A percentile compares a stretch with the other conserved stretches of the same genome.
Evolutionary conservation across 768 basidiomycete species (phyloP).

Genomic region (Auricularia heimuer): DNA sequence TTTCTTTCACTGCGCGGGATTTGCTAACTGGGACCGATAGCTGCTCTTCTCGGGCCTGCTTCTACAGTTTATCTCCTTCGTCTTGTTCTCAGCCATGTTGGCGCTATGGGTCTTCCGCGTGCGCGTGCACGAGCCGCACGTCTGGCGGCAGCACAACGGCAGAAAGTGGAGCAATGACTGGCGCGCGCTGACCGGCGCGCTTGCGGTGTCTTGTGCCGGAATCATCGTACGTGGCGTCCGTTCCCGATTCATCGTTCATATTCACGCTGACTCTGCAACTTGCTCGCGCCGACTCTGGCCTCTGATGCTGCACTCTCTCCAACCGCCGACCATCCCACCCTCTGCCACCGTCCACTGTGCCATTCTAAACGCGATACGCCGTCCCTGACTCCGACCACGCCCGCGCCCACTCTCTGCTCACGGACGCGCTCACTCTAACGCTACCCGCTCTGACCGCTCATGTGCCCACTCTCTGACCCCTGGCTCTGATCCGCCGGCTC

Average conservation of each 20-base stretch:
- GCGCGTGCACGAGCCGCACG: slow-evolving; percentile 27
- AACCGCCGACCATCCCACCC: too few species aligned
- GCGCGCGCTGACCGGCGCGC: slow-evolving; percentile 41
- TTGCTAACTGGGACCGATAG: slow-evolving; percentile 16
- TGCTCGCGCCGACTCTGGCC: too few species aligned
- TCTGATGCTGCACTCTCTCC: too few species aligned
- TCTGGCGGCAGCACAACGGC: slow-evolving; percentile 30
- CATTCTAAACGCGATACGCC: too few species aligned
- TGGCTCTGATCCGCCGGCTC: too few species aligned
- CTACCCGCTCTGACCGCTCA: too few species aligned
- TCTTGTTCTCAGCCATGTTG: slow-evolving; percentile 37
- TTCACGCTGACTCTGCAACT: too few species aligned
- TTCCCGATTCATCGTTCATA: too few species aligned
- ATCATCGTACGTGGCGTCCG: slow-evolving; percentile 40
- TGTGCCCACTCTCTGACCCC: background rate
- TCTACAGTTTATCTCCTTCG: slow-evolving; percentile 44
- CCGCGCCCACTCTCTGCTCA: too few species aligned
- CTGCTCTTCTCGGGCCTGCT: slow-evolving; percentile 48
- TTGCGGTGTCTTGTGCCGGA: slow-evolving; percentile 48
- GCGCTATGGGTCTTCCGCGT: slow-evolving; percentile 41
- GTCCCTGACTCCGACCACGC: too few species aligned
- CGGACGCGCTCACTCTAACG: too few species aligned
- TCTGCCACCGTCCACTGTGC: too few species aligned
- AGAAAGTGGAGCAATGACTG: slow-evolving; percentile 47
- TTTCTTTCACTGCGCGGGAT: background rate